Evolutionary conservation across 106 monocot species (phyloP).

Genomic region (Gastrodia elata): DNA sequence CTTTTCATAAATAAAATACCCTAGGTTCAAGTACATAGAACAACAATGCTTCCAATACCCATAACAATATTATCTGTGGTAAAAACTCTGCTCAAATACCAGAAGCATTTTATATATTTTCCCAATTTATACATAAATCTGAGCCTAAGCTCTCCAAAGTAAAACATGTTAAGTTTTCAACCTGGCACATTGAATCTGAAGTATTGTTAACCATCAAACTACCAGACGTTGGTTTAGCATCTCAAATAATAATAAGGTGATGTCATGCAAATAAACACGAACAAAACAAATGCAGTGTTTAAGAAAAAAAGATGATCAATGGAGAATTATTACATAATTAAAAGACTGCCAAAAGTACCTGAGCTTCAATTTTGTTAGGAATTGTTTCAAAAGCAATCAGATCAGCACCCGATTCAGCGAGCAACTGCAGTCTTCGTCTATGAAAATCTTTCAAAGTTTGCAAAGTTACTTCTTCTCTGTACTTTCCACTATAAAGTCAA

Average conservation of each 20-base stretch:
- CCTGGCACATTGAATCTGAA: background rate
- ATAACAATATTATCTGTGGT: background rate
- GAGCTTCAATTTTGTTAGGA: slow-evolving; percentile 82
- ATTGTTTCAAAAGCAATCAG: slow-evolving; percentile 89
- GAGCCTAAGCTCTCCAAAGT: background rate
- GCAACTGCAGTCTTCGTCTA: slow-evolving; percentile 67
- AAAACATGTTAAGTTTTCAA: background rate
- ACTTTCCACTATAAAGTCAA: slow-evolving; percentile 60
- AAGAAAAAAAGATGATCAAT: background rate
- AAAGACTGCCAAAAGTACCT: slow-evolving; percentile 26
- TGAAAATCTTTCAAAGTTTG: slow-evolving; percentile 74
- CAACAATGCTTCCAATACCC: background rate
- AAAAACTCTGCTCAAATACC: background rate
- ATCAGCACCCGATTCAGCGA: slow-evolving; percentile 75
- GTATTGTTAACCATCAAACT: background rate
- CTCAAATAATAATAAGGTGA: background rate
- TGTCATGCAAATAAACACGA: background rate
- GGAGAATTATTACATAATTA: background rate
- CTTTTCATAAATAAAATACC: slow-evolving; percentile 3
- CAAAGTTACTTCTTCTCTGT: slow-evolving; percentile 51
- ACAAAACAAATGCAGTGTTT: background rate
- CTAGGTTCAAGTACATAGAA: background rate
- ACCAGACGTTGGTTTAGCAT: background rate
- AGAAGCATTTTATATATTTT: background rate
- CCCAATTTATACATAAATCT: background rate